Percentiles rank a stretch among this genome's conserved stretches.
These are phyloP conservation scores for Populus alba DNA, from an alignment of 345 rosid species.

Conservation along the genomic window DNA sequence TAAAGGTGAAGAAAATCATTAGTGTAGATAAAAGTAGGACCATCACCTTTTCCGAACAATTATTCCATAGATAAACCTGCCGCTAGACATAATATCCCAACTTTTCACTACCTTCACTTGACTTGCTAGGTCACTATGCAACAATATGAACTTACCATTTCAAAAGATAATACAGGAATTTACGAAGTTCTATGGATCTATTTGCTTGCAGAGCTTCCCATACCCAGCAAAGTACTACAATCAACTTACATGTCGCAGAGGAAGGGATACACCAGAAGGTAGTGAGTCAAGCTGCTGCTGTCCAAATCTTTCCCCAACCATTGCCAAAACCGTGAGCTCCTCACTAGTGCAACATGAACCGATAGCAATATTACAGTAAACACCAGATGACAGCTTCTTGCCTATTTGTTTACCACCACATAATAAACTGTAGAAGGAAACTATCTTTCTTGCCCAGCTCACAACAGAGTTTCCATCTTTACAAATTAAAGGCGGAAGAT, in stretches of 20 bases:
- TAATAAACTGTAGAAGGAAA: slow-evolving; percentile 75
- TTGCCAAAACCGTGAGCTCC: slow-evolving; percentile 84
- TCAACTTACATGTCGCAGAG: slow-evolving; percentile 86
- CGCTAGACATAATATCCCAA: too few relatives aligned
- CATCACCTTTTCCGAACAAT: background rate
- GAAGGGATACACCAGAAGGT: slow-evolving; percentile 91
- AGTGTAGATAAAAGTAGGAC: background rate
- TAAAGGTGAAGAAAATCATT: slow-evolving; percentile 30
- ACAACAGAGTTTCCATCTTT: slow-evolving; percentile 69
- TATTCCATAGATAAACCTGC: background rate
- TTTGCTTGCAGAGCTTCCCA: slow-evolving; percentile 1
- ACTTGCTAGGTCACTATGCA: too few relatives aligned
- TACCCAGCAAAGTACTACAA: background rate
- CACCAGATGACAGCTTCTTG: slow-evolving; percentile 66
- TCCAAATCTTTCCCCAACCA: slow-evolving; percentile 97
- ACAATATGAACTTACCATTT: too few relatives aligned
- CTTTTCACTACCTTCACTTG: too few relatives aligned
- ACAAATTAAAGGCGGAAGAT: slow-evolving; percentile 69
- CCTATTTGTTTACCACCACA: slow-evolving; percentile 71
- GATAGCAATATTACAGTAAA: slow-evolving; percentile 66
- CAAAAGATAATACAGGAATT: background rate
- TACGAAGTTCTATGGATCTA: background rate
- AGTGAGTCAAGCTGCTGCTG: slow-evolving; percentile 76
- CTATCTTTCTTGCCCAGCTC: slow-evolving; percentile 78
- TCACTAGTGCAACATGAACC: slow-evolving; percentile 72